phyloP scores from a whole-genome alignment of 164 flowering plant genomes.

The Dillenia turbinata region DNA sequence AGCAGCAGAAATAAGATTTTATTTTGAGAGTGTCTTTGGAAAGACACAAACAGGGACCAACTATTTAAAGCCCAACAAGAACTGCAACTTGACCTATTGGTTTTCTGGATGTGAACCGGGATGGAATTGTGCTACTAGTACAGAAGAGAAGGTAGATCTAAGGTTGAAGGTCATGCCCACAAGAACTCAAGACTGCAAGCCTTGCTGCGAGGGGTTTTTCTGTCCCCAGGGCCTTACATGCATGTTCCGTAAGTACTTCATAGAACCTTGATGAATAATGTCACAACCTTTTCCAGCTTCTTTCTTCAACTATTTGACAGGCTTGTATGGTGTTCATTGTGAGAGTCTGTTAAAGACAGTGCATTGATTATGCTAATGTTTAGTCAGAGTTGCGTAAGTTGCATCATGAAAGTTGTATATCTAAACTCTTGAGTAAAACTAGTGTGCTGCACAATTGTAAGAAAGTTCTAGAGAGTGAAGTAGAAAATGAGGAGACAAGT shows the following conservation, averaged over 20 bases:
- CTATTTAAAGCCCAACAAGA: slow-evolving; percentile 68
- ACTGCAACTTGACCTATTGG: slow-evolving; percentile 82
- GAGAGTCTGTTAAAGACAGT: too few relatives aligned
- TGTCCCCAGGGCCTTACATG: slow-evolving; percentile 91
- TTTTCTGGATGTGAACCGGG: slow-evolving; percentile 95
- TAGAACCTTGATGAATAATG: not conserved
- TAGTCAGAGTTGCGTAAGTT: too few relatives aligned
- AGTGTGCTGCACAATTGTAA: too few relatives aligned
- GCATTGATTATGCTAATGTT: too few relatives aligned
- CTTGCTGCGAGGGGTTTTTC: slow-evolving; percentile 96
- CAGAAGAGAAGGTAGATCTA: slow-evolving; percentile 42
- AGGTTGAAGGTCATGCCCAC: slow-evolving; percentile 44
- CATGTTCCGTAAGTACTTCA: slow-evolving; percentile 86
- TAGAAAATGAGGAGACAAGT: too few relatives aligned
- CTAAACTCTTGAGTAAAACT: too few relatives aligned
- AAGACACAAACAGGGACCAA: slow-evolving; percentile 30
- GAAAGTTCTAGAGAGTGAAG: too few relatives aligned
- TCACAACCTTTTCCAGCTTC: too few relatives aligned
- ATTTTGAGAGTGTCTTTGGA: slow-evolving; percentile 40
- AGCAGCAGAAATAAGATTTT: slow-evolving; percentile 78
- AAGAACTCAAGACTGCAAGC: slow-evolving; percentile 45
- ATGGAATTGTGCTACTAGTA: slow-evolving; percentile 72
- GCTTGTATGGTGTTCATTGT: too few relatives aligned
- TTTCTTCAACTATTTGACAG: not conserved
- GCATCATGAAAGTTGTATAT: too few relatives aligned